Evolutionary conservation across 2,329 filamentous ascomycete genomes (phyloP), one percentile per base, ranked within the genome.

Genomic region (Fusarium luffae): DNA sequence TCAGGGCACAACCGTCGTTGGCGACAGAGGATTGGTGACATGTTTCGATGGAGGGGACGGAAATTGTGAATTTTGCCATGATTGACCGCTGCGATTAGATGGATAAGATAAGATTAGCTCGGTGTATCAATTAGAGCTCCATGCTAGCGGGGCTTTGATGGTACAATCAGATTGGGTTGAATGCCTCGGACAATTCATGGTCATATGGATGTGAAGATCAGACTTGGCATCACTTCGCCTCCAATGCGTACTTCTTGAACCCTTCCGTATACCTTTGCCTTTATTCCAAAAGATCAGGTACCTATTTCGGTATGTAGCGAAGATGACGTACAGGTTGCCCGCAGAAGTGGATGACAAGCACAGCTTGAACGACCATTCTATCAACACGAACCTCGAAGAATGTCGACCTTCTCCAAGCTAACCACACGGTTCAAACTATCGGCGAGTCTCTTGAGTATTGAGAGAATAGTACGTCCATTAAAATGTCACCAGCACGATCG

Each of bases 1-100:
- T 52, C 27, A n/a, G 16, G 14, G 34, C 41, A 52, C 18, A 21
- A 25, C 49, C 10, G 34, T 34, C 28, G 25, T 8, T 13, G 21
- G 25, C 23, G 11, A 13, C 12, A 18, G 13, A 9, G 8, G 2
- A 25, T 28, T 21, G 13, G 47, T 66, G 47, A 42, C 28, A 46
- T 51, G 4, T 11, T 7, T 48, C 8, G 13, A 54, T 21, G 11
- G n/a, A 47, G 30, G 46, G 21, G 34, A 32, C 32, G 41, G 67
- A 74, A 74, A 69, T 73, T 67, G 46, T 54, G 34, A 44, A 27
- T 74, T 73, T 58, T 74, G 71, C 71, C 71, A 28, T 11, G 1
- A 11, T 27, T 54, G 21, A 73, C 71, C 71, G 71, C 71, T 60
- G 18, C 46, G 64, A 68, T 68, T 51, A 68, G 66, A 65, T 65